A percentile compares a stretch with the other conserved stretches of the same genome.
Evolutionary conservation across 306 rosid genomes (phyloP).

Genomic region (Cucurbita pepo): DNA sequence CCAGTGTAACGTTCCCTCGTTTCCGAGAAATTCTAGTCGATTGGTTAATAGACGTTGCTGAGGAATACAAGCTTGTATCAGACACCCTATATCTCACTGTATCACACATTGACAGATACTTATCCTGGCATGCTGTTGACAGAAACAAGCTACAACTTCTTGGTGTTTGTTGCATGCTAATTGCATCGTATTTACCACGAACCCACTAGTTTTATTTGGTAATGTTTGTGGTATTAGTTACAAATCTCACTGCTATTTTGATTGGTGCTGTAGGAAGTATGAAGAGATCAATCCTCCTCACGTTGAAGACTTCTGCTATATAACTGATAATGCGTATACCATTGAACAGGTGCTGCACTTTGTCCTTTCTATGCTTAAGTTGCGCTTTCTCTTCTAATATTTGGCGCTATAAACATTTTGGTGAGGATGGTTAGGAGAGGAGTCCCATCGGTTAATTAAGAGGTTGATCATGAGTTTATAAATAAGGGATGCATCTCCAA

Average conservation of each 20-base stretch:
- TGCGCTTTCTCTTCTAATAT: background rate
- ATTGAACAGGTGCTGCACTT: conserved; percentile 16
- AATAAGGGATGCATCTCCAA: too few species aligned
- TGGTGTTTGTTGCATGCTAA: conserved; percentile 29
- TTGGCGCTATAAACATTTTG: background rate
- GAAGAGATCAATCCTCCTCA: conserved; percentile 30
- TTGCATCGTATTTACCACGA: conserved; percentile 19
- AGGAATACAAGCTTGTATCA: conserved; percentile 23
- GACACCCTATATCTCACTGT: conserved; percentile 29
- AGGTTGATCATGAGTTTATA: too few species aligned
- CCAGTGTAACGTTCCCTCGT: background rate
- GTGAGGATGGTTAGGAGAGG: too few species aligned
- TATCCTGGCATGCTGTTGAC: conserved; percentile 15
- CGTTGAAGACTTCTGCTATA: conserved; percentile 25
- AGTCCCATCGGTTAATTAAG: too few species aligned
- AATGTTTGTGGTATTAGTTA: background rate
- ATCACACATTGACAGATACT: conserved; percentile 25
- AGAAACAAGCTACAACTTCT: conserved; percentile 26
- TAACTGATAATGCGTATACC: conserved; percentile 30
- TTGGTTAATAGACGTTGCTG: conserved; percentile 30
- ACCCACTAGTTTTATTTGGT: background rate
- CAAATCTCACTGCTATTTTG: background rate
- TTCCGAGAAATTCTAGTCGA: conserved; percentile 29
- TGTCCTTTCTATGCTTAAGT: background rate
- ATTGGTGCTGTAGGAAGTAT: conserved; percentile 19